These are phyloP conservation scores for Thalassiosira profunda DNA, from an alignment of 108 stramenopile genomes.

Conservation along the genomic window DNA sequence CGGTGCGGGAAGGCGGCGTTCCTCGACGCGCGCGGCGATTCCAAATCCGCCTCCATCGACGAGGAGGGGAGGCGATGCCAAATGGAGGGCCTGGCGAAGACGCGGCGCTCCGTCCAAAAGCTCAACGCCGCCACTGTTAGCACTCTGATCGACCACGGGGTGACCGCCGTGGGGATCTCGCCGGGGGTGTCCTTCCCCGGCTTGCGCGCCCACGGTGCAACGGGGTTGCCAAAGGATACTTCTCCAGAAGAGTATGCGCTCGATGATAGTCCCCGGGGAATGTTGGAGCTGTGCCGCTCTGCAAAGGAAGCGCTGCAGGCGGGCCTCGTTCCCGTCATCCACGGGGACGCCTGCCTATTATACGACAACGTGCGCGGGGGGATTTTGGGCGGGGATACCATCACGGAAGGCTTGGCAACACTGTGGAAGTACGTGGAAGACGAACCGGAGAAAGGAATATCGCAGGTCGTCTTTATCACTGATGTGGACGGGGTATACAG, in stretches of 20 bases:
- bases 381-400: conserved; percentile 75
- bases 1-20: conserved; percentile 49
- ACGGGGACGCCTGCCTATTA: conserved; percentile 87
- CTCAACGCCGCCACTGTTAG: conserved; percentile 65
- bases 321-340: conserved; percentile 78
- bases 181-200: conserved; percentile 62
- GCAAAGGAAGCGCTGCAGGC: conserved; percentile 55
- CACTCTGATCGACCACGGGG: conserved; percentile 46
- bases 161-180: conserved; percentile 78
- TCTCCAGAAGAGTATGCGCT: background rate
- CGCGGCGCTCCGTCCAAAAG: conserved; percentile 68
- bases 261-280: conserved; percentile 13
- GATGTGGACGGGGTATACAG: conserved; percentile 83
- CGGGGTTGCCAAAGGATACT: no score
- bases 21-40: conserved; percentile 4
- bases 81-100: conserved; percentile 66
- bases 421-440: conserved; percentile 14
- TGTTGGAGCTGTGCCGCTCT: conserved; percentile 34
- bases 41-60: background rate
- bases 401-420: conserved; percentile 58
- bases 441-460: conserved; percentile 4
- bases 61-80: background rate
- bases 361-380: conserved; percentile 53
- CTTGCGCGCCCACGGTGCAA: conserved; percentile 57
- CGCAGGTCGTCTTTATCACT: conserved; percentile 68